Conservation (phyloP, 352 stramenopile genomes). For the Paralagenidium karlingii region DNA sequence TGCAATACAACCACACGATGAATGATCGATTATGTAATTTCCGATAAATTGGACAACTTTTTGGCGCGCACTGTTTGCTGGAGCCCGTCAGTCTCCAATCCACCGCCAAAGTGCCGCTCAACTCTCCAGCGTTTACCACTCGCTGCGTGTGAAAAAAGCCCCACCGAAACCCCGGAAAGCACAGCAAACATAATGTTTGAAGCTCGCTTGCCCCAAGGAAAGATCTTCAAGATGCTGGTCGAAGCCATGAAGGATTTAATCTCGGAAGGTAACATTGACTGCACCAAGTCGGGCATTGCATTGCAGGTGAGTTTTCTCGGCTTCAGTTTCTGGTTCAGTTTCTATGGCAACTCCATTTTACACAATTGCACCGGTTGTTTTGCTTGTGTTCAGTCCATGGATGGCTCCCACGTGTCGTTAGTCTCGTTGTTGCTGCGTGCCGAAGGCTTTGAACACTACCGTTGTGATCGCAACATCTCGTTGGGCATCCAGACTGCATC, state of each 20-base stretch:
- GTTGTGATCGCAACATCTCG: constrained; percentile 95
- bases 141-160: no score
- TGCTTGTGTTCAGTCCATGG: constrained; percentile 92
- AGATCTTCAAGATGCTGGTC: constrained; percentile 98
- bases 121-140: no score
- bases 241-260: constrained; percentile 99
- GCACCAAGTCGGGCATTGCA: constrained; percentile 86
- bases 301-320: constrained; percentile 48
- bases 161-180: constrained; percentile 2
- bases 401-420: constrained; percentile 98
- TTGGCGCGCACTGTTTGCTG: no score
- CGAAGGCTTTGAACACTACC: constrained; percentile 96
- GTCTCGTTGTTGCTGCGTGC: constrained; percentile 89
- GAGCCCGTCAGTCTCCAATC: no score
- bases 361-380: not conserved
- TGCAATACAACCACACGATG: no score
- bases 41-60: no score
- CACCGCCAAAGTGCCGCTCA: no score
- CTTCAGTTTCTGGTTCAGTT: not conserved
- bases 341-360: constrained; percentile 1
- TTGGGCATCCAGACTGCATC: constrained; percentile 96
- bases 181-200: constrained; percentile 93
- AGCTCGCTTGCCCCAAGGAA: constrained; percentile 91
- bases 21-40: no score
- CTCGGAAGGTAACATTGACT: constrained; percentile 97